Evolutionary conservation across 2,329 filamentous ascomycete genomes (phyloP).

Genomic region (Sphaerulina vaccinii): DNA sequence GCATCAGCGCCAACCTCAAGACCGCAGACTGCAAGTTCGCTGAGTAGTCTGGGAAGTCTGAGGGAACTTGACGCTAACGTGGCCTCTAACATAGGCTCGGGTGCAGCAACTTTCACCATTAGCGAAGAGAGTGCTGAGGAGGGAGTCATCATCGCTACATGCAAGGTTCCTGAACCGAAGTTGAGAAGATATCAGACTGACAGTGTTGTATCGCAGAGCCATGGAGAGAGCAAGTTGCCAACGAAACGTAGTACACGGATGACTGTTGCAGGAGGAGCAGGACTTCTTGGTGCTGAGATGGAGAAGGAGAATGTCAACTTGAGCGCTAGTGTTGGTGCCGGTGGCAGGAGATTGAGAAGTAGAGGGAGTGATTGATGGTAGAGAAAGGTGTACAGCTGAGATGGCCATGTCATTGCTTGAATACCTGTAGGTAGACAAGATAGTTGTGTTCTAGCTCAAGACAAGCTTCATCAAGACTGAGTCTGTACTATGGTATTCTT

Average conservation of each 20-base stretch:
- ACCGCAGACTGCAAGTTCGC: conserved; percentile 31
- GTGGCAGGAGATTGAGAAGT: conserved; percentile 47
- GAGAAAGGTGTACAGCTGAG: background rate
- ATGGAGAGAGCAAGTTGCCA: conserved; percentile 44
- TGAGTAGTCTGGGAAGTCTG: conserved; percentile 34
- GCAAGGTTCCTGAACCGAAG: conserved; percentile 36
- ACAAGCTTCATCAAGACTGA: no score
- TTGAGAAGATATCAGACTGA: conserved; percentile 47
- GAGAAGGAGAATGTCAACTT: conserved; percentile 43
- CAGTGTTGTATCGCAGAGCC: conserved; percentile 22
- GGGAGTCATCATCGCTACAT: conserved; percentile 7
- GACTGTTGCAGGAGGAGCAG: conserved; percentile 40
- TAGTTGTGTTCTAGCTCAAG: no score
- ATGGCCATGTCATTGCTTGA: background rate
- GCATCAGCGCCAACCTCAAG: conserved; percentile 29
- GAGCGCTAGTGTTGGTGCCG: conserved; percentile 40
- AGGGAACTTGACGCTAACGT: conserved; percentile 52
- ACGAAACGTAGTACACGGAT: conserved; percentile 42
- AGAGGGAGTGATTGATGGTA: conserved; percentile 23
- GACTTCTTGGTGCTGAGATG: conserved; percentile 29
- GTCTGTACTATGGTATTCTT: no score
- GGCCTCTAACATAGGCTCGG: conserved; percentile 29
- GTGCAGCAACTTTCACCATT: conserved; percentile 27
- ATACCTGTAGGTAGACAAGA: background rate
- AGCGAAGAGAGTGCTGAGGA: conserved; percentile 32